Evolutionary conservation across 495 filamentous ascomycete species (phyloP).

Genomic region (Neohortaea acidophila): DNA sequence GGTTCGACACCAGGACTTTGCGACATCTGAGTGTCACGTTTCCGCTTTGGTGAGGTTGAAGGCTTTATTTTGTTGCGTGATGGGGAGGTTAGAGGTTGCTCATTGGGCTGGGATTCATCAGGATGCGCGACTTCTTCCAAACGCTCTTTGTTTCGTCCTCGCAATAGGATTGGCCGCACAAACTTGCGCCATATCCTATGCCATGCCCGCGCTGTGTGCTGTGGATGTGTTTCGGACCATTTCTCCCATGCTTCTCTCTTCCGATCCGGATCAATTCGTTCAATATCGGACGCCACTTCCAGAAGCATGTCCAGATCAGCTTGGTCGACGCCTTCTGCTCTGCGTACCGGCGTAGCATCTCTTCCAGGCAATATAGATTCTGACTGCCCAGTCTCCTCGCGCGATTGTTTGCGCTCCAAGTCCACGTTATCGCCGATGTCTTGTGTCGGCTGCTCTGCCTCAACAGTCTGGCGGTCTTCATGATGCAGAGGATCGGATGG

Average conservation of each 20-base stretch:
- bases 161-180: slow-evolving; percentile 10
- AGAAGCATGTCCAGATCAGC: slow-evolving; percentile 10
- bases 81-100: background rate
- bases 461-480: too few relatives aligned
- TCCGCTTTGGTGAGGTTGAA: too few relatives aligned
- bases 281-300: slow-evolving; percentile 9
- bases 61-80: too few relatives aligned
- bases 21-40: too few relatives aligned
- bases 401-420: too few relatives aligned
- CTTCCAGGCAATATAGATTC: too few relatives aligned
- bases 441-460: too few relatives aligned
- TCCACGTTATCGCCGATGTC: too few relatives aligned
- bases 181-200: slow-evolving; percentile 10
- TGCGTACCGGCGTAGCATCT: too few relatives aligned
- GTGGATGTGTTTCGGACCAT: slow-evolving; percentile 7
- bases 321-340: slow-evolving; percentile 3
- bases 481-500: too few relatives aligned
- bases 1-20: too few relatives aligned
- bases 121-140: background rate
- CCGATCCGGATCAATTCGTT: slow-evolving; percentile 3
- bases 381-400: too few relatives aligned
- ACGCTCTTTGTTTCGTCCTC: background rate
- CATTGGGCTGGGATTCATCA: background rate
- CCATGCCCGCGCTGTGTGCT: slow-evolving; percentile 15
- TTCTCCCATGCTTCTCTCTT: slow-evolving; percentile 11